Evolutionary conservation across 345 rosid species (phyloP), one percentile per base, ranked within the genome.

Genomic region (Bretschneidera sinensis): DNA sequence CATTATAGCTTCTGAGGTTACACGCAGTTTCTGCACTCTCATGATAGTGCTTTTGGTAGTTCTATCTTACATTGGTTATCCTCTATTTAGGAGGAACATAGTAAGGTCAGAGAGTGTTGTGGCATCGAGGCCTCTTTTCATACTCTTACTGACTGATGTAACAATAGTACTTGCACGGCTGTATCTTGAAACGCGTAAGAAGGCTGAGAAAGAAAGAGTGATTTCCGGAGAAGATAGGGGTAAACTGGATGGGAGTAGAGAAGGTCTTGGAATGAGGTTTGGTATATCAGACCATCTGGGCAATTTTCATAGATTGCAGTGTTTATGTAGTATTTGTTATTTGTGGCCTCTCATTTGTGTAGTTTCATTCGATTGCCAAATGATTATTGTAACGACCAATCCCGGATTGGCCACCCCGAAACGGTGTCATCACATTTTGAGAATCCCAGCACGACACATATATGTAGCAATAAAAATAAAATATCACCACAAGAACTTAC

Each of bases 181-280:
- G 71, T 65, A 45, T 59, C 64, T 65, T 5, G 74, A 79, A 70
- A 57, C 45, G 57, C 76, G 55, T 25, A 66, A 57, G 61, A 70
- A 53, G 17, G 68, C 45, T 11, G 16, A 39, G 9, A 14, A 5
- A 5, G 73, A 65, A 7, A 74, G 64, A 55, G 70, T 33, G 22
- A 48, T 13, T 34, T 61, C 48, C 28, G 54, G 57, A 60, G 78
- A 61, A 43, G 77, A 73, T 47, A 71, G 48, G 54, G 51, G 74
- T 24, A 74, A n/a, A 69, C 60, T 79, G 86, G 89, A 68, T 48
- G 5, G 89, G 66, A 61, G 92, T 91, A 3, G 78, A 84, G 60
- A 78, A 70, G 71, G 70, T 91, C 45, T 39, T 88, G 75, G 97
- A 91, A 73, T 81, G 89, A 77, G 87, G 97, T 28, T 67, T 85